These are phyloP conservation scores for Lepidium campestre DNA, from an alignment of 441 rosid species.

Conservation along the genomic window DNA sequence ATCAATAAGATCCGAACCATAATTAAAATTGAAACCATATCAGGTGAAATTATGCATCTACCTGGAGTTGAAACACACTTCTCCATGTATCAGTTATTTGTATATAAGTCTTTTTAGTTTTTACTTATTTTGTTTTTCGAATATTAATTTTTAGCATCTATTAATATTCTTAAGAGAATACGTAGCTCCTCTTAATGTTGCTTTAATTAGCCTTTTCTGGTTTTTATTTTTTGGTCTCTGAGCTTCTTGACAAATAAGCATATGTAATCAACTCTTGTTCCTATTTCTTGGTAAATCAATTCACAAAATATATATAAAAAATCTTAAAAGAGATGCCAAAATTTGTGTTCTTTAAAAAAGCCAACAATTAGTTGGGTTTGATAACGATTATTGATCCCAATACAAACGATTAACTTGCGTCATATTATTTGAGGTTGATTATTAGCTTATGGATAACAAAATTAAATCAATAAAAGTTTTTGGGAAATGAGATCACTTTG, in stretches of 20 bases:
- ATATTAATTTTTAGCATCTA: not conserved
- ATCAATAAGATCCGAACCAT: no score
- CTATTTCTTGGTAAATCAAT: no score
- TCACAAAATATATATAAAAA: no score
- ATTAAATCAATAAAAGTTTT: conserved; percentile 9
- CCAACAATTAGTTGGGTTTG: conserved; percentile 13
- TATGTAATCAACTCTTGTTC: not conserved
- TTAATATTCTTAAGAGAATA: not conserved
- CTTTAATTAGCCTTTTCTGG: no score
- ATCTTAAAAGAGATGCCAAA: not conserved
- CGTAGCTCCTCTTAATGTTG: no score
- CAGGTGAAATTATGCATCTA: no score
- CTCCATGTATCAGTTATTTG: not conserved
- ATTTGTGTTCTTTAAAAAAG: not conserved
- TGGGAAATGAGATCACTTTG: conserved; percentile 16
- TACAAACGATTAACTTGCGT: conserved; percentile 2
- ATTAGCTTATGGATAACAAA: not conserved
- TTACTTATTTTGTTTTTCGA: not conserved
- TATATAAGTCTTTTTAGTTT: not conserved
- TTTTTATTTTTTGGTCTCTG: no score
- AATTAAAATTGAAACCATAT: no score
- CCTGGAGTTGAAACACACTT: no score
- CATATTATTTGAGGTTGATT: not conserved
- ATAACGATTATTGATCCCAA: conserved; percentile 17
- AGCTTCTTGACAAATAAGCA: not conserved